Percentiles rank a stretch among this genome's conserved stretches.
These are phyloP conservation scores for Peronospora tabacina DNA, from an alignment of 352 stramenopile species.

Conservation along the genomic window DNA sequence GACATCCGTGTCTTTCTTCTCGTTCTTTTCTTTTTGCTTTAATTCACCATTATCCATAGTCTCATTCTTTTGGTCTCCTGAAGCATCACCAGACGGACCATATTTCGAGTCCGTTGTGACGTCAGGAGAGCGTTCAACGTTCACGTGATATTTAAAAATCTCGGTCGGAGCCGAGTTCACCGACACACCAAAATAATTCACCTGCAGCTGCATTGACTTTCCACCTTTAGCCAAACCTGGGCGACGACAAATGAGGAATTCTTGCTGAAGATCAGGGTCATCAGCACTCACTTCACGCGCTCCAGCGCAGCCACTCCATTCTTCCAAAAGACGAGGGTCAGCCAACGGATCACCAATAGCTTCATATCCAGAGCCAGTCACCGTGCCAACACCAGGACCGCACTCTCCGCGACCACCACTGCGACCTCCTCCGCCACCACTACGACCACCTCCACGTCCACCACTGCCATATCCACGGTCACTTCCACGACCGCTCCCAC, in stretches of 20 bases:
- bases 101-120: conserved; percentile 36
- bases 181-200: conserved; percentile 65
- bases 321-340: conserved; percentile 45
- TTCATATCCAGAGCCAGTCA: conserved; percentile 48
- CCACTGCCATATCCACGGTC: conserved; percentile 25
- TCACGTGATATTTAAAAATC: conserved; percentile 72
- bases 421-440: conserved; percentile 27
- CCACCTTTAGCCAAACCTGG: conserved; percentile 29
- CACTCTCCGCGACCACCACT: conserved; percentile 30
- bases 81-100: conserved; percentile 25
- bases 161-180: conserved; percentile 37
- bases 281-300: conserved; percentile 35
- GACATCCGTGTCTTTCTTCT: conserved; percentile 26
- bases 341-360: conserved; percentile 37
- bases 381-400: conserved; percentile 32
- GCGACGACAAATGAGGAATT: conserved; percentile 43
- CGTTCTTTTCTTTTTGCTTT: conserved; percentile 29
- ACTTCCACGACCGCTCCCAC: conserved; percentile 19
- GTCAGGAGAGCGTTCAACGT: conserved; percentile 44
- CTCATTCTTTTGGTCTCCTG: conserved; percentile 35
- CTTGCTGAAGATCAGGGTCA: conserved; percentile 31
- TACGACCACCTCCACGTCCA: conserved; percentile 24
- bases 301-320: conserved; percentile 36
- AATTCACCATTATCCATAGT: conserved; percentile 25
- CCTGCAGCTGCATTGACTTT: conserved; percentile 34